Evolutionary conservation across 345 rosid genomes (phyloP).

Genomic region (Firmiana major): DNA sequence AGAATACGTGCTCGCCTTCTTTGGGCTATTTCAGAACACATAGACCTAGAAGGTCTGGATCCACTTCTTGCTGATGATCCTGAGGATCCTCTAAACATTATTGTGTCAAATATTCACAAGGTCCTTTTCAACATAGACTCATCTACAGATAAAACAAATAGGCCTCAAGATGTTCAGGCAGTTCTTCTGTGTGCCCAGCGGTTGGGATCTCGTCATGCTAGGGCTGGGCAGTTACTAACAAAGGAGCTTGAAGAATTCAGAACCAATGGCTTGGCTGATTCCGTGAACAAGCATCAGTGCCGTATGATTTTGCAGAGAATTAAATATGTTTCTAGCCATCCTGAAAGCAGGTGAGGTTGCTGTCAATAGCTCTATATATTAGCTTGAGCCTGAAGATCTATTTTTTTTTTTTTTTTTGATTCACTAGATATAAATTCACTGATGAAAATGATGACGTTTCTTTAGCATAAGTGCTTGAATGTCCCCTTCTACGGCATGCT

Average conservation of each 20-base stretch:
- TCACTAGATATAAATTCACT: not conserved
- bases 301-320: slow-evolving; percentile 89
- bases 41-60: slow-evolving; percentile 93
- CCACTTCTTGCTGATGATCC: slow-evolving; percentile 99
- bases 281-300: slow-evolving; percentile 93
- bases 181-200: slow-evolving; percentile 84
- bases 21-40: slow-evolving; percentile 90
- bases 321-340: slow-evolving; percentile 62
- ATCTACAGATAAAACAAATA: slow-evolving; percentile 69
- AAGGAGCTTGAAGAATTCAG: slow-evolving; percentile 98
- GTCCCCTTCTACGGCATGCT: not conserved
- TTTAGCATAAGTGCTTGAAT: not conserved
- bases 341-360: slow-evolving; percentile 64
- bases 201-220: slow-evolving; percentile 77
- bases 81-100: slow-evolving; percentile 82
- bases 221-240: slow-evolving; percentile 73
- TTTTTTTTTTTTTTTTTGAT: too few species aligned
- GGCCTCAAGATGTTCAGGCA: slow-evolving; percentile 95
- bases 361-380: not conserved
- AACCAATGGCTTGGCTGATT: slow-evolving; percentile 68
- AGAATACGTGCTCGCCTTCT: slow-evolving; percentile 78
- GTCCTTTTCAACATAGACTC: slow-evolving; percentile 81
- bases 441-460: not conserved
- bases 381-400: not conserved
- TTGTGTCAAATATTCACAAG: slow-evolving; percentile 76